Conservation (phyloP, 805 yeast species). For the Lachancea dasiensis region DNA sequence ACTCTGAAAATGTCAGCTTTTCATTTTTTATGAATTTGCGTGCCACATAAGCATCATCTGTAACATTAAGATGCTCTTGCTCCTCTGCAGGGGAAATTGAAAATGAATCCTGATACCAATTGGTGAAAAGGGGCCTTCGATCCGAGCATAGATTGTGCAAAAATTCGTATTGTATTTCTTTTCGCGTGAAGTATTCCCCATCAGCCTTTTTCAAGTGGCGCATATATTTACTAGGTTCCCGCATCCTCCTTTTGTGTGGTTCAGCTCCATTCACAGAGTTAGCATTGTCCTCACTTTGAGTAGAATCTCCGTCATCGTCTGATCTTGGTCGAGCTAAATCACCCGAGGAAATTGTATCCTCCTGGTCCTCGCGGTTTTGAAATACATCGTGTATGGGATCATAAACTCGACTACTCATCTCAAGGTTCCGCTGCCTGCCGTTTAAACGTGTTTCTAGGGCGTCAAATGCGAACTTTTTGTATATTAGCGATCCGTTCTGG, state of each 20-base stretch:
- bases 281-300: constrained; percentile 20
- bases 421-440: no score
- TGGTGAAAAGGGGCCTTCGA: constrained; percentile 58
- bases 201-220: constrained; percentile 79
- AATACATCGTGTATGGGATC: constrained; percentile 34
- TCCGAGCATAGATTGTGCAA: constrained; percentile 59
- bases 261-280: constrained; percentile 1
- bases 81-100: constrained; percentile 31
- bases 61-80: constrained; percentile 29
- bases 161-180: constrained; percentile 81
- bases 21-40: constrained; percentile 34
- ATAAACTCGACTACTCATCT: constrained; percentile 31
- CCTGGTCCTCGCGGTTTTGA: constrained; percentile 14
- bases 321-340: neutral
- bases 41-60: constrained; percentile 35
- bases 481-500: no score
- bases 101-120: constrained; percentile 44
- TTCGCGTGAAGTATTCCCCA: constrained; percentile 88
- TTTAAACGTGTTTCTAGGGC: no score
- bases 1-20: constrained; percentile 70
- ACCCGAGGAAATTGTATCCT: neutral
- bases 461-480: no score
- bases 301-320: constrained; percentile 14
- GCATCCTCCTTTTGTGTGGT: constrained; percentile 15
- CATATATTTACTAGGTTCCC: constrained; percentile 23